phyloP scores from a whole-genome alignment of 768 basidiomycete genomes.

The Pisolithus sp. region DNA sequence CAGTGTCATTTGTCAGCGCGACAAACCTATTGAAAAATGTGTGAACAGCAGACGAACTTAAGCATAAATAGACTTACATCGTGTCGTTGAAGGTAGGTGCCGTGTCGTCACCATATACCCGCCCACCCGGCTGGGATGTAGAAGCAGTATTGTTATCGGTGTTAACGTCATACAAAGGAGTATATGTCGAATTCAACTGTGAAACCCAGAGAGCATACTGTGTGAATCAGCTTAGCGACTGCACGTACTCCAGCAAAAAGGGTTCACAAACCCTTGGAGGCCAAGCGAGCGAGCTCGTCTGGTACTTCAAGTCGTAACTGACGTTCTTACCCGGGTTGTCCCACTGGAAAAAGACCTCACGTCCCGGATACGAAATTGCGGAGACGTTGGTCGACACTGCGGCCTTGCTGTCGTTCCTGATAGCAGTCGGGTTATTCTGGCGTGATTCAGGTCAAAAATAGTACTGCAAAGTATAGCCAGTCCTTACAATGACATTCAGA shows the following conservation, averaged over 20 bases:
- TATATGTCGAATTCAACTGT: slow-evolving; percentile 57
- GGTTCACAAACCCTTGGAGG: slow-evolving; percentile 30
- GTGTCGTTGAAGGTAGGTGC: slow-evolving; percentile 47
- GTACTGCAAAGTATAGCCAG: neutral
- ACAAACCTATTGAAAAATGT: slow-evolving; percentile 34
- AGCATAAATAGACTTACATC: slow-evolving; percentile 12
- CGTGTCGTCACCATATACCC: slow-evolving; percentile 37
- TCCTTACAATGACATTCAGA: slow-evolving; percentile 39
- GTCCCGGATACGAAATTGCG: slow-evolving; percentile 41
- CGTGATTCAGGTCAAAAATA: neutral
- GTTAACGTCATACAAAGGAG: slow-evolving; percentile 37
- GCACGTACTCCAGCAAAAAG: neutral
- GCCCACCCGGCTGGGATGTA: slow-evolving; percentile 43
- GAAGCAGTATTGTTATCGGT: slow-evolving; percentile 36
- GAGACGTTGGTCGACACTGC: slow-evolving; percentile 54
- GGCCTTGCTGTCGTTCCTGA: slow-evolving; percentile 36
- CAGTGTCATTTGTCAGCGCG: slow-evolving; percentile 41
- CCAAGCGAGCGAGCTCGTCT: slow-evolving; percentile 43
- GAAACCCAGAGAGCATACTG: slow-evolving; percentile 53
- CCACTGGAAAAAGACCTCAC: slow-evolving; percentile 44
- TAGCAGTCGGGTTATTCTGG: slow-evolving; percentile 30
- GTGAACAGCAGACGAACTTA: neutral
- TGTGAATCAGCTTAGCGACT: neutral
- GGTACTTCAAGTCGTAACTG: slow-evolving; percentile 46
- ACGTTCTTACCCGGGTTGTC: slow-evolving; percentile 48